Base-by-base conservation (phyloP, 345 rosid genomes). In the Iberis pinnata region DNA sequence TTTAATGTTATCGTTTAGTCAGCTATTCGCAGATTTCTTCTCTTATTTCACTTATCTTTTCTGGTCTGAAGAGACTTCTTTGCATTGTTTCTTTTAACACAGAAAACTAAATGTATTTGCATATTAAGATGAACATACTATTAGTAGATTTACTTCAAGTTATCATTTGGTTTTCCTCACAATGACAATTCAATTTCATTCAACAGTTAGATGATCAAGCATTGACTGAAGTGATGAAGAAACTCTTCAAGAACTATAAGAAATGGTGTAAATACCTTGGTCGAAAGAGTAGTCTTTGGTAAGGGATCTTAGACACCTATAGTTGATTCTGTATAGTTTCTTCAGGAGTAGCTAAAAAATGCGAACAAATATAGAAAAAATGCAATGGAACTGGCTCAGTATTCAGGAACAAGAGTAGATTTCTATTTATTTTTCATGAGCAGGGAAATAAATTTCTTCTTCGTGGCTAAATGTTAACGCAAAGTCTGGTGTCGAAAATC, bases 271-370 rank as follows among this genome's bases (percentile, higher is more conserved):
- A 82, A 70, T 88, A 81, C 74, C 79, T 93, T 75, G 95, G 73
- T 57, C 80, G 95, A 61, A 93, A 88, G 75, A 88, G 97, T 73
- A 93, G 99, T 75, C 95, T 93, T 45, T 93, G 99, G 99, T 93
- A 79, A 77, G 83, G 14, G 15, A 27, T n/a, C 5, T 31, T 44
- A 12, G 50, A 26, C 49, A 24, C 14, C 14, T 32, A 18, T 35
- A 9, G 33, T 36, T 11, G 55, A 33, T 44, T 54, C 39, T 29
- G 17, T 60, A 9, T 19, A 32, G 32, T 14, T 43, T 44, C 26
- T 12, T 26, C 9, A 13, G 39, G 45, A 26, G 49, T 58, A 44
- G 49, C 35, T 50, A 6, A 12, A 56, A 12, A 56, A 20, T 31
- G 27, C 41, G 52, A 64, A 24, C 18, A 27, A 18, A 39, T 4